Evolutionary conservation across 2,329 filamentous ascomycete species (phyloP), one percentile per base, ranked within the genome.

Genomic region (Ceratocystis alfenasii): DNA sequence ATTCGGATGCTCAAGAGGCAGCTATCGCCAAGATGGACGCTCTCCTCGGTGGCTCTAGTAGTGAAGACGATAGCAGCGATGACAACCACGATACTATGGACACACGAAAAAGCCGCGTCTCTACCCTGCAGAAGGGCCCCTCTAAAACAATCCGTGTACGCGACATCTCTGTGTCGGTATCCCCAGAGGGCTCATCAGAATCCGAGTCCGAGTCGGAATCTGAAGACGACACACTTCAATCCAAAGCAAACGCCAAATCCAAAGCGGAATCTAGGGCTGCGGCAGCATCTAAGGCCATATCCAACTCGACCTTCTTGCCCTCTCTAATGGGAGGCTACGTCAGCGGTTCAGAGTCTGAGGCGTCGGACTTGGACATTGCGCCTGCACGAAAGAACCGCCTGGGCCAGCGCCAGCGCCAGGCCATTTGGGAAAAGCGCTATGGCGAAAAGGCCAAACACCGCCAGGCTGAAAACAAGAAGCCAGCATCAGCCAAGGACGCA

Each of bases 381-480:
- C 78, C 78, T 0, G 75, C 79, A 0, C 83, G 84, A 70, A 92
- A 91, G 75, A 92, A 93, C 71, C 81, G 88, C 25, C 80, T 84
- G 60, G 89, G 89, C 2, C 89, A 95, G 75, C 82, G 85, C 55
- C 88, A 87, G n/a, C 83, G 89, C 7, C 87, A 89, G 72, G 83
- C 85, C 28, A 87, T 94, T 67, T 88, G 85, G 78, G 89, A 93
- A 77, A 87, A 89, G 76, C 93, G 92, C 72, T 93, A 81, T 73
- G 88, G 88, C 62, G 78, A 80, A 15, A 80, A 82, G 68, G 90
- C 89, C 1, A 88, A 86, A 70, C 88, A 91, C 71, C 74, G 85
- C 55, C 78, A 79, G 67, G 45, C 46, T 10, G 63, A 64, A 2
- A 28, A 33, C 8, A 75, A 69, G 70, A 77, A 74, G 67, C 3